Base-by-base conservation (phyloP, 345 rosid genomes). In the Syzygium jambos region DNA sequence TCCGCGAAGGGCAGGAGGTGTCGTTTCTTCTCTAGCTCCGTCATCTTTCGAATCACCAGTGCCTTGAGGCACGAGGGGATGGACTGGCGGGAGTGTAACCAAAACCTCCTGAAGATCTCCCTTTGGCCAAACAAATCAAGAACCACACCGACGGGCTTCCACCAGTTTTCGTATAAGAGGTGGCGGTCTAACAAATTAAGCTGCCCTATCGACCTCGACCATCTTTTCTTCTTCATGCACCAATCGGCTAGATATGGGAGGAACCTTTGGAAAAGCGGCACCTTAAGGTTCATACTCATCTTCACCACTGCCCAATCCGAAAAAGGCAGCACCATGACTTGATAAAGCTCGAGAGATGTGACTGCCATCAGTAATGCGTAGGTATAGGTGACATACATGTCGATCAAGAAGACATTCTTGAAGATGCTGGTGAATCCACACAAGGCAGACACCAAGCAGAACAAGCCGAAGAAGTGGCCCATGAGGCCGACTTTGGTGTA, bases 301-400 rank as follows among this genome's bases (percentile, higher is more conserved):
- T 57, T 57, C 63, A 57, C 63, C 63, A 57, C 63, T 57, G 63
- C 63, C 63, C 63, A 57, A 57, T 57, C 15, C 63, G 63, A 57
- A 57, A 57, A 57, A 57, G 63, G 63, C 6, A 57, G 63, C 63
- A 0, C 63, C 63, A 57, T 57, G 63, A 57, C 22, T 57, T 57
- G 63, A 23, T 57, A 57, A 57, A 57, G 29, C 63, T 57, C 63
- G 63, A 57, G 63, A 2, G 63, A 57, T 57, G 63, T 23, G 63
- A 57, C 63, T 57, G n/a, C 63, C 63, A 57, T 57, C 63, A 57
- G 63, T 57, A 57, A 57, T 57, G 88, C 89, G 56, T 56, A 85
- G 43, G 86, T 85, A 34, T 89, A 93, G 5, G 93, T 88, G 16
- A 92, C 88, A 53, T 57, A 73, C 84, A 93, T 87, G 22, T 93